Evolutionary conservation across 2,329 filamentous ascomycete species (phyloP).

Genomic region (Fusarium pseudograminearum): DNA sequence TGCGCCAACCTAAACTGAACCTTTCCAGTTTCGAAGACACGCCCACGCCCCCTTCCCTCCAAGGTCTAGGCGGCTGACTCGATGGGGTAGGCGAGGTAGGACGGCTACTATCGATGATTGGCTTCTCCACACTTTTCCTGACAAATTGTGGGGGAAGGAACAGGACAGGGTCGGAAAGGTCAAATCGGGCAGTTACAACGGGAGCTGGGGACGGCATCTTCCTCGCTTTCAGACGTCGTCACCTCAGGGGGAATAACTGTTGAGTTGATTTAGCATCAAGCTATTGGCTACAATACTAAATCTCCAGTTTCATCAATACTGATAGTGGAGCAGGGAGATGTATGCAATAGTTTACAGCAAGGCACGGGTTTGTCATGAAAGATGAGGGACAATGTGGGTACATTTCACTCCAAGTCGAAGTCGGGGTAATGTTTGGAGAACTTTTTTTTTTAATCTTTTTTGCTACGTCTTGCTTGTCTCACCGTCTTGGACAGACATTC

Average conservation of each 20-base stretch:
- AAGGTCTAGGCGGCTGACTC: constrained; percentile 28
- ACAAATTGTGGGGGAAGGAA: constrained; percentile 43
- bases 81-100: constrained; percentile 29
- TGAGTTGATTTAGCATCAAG: constrained; percentile 1
- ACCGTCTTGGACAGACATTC: not conserved
- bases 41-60: constrained; percentile 31
- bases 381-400: constrained; percentile 30
- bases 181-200: constrained; percentile 36
- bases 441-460: constrained; percentile 4
- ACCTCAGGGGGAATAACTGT: constrained; percentile 5
- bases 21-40: constrained; percentile 27
- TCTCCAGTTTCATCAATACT: constrained; percentile 2
- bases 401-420: constrained; percentile 24
- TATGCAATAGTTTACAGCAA: not conserved
- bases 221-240: constrained; percentile 13
- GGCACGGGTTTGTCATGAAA: constrained; percentile 6
- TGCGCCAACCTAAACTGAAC: constrained; percentile 26
- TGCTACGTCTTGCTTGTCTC: not conserved
- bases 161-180: constrained; percentile 30
- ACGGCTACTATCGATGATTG: constrained; percentile 37
- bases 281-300: not conserved
- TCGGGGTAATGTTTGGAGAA: constrained; percentile 39
- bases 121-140: constrained; percentile 45
- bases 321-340: constrained; percentile 16
- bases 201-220: constrained; percentile 33